Evolutionary conservation across 352 stramenopile species (phyloP), one percentile per base, ranked within the genome.

Genomic region (Blastocystis sp.): DNA sequence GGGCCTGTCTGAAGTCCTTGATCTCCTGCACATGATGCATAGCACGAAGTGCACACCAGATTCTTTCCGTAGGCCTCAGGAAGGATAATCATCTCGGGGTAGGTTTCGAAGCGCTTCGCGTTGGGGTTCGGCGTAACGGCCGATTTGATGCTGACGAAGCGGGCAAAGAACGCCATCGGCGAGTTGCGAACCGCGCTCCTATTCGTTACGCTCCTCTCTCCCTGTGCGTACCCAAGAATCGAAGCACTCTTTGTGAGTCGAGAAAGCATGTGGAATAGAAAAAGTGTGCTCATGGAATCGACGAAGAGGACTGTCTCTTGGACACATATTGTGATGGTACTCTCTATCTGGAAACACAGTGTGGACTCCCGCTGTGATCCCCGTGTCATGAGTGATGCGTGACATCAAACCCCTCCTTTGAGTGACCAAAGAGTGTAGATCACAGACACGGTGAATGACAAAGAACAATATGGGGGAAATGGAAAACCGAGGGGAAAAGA

Each of bases 71-170:
- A 81, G 17, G 71, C 48, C 45, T 81, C 71, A 17, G 71, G 71
- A 41, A 81, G 71, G 66, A 81, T 81, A 4, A 81, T 53, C 71
- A 81, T 81, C 23, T 81, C 40, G 14, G 71, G 71, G 48, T 48
- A 81, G 4, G 71, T 81, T 65, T 81, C 71, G 43, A 48, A 81
- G 40, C 53, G 48, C 17, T 67, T 43, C 10, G 66, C 71, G 23
- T 81, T 81, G 34, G 71, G 71, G 43, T 81, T 81, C 10, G 71
- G 71, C 45, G 71, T 81, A 10, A 11, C 66, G 59, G 43, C 41
- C 17, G 71, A 81, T 21, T 81, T 81, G 7, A 81, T 53, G 45
- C 45, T 81, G 17, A 81, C 53, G 43, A 81, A 64, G 34, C 71
- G 71, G 4, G n/a, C 48, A 64, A 81, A 81, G 19, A 66, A 1